Percentiles rank a stretch among this genome's conserved stretches.
Evolutionary conservation across 768 basidiomycete genomes (phyloP).

Genomic region (Tulasnella sp.): DNA sequence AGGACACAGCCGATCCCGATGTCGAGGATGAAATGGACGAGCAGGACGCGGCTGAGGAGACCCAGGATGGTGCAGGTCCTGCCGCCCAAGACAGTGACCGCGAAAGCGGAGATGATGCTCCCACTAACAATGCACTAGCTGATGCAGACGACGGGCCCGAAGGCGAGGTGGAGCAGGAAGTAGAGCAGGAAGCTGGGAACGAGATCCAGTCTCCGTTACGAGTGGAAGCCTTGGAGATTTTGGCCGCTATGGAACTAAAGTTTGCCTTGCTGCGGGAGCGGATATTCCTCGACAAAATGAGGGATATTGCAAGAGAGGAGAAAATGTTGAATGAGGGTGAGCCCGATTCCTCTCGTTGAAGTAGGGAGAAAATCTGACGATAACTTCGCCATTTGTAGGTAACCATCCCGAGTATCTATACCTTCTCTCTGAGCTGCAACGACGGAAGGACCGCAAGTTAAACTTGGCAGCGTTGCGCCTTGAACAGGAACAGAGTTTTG

Average conservation of each 20-base stretch:
- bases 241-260: slow-evolving; percentile 84
- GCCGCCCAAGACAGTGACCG: slow-evolving; percentile 23
- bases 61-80: slow-evolving; percentile 20
- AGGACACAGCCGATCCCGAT: background rate
- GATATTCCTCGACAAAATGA: slow-evolving; percentile 91
- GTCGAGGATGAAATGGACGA: slow-evolving; percentile 18
- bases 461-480: slow-evolving; percentile 68
- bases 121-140: background rate
- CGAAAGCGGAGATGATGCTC: slow-evolving; percentile 17
- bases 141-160: slow-evolving; percentile 19
- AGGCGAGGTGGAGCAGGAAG: slow-evolving; percentile 28
- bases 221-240: slow-evolving; percentile 75
- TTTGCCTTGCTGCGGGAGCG: slow-evolving; percentile 78
- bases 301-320: slow-evolving; percentile 80
- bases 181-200: slow-evolving; percentile 30
- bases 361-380: background rate
- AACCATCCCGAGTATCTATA: slow-evolving; percentile 79
- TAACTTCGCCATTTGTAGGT: slow-evolving; percentile 33
- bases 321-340: slow-evolving; percentile 61
- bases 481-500: slow-evolving; percentile 50
- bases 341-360: slow-evolving; percentile 19
- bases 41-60: slow-evolving; percentile 26
- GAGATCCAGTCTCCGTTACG: slow-evolving; percentile 74
- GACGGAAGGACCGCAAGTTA: slow-evolving; percentile 67
- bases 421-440: slow-evolving; percentile 64